Evolutionary conservation across 2,329 filamentous ascomycete species (phyloP), one percentile per base, ranked within the genome.

Genomic region (Zymoseptoria crescenta): DNA sequence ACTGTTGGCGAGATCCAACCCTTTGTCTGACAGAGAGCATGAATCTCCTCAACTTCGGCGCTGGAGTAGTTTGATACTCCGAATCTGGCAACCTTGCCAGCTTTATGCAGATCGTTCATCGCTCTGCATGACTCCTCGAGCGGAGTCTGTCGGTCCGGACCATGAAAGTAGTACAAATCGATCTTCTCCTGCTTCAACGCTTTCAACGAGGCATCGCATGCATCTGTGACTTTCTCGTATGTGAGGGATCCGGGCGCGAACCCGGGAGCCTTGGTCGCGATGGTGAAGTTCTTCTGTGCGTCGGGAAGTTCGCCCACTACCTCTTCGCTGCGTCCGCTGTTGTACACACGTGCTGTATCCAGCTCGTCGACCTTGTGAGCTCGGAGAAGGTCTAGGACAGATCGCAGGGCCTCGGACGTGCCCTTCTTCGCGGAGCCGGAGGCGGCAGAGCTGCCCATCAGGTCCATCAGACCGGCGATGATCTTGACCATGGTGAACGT

Each of bases 31-130:
- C 57, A 55, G 35, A 57, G 41, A 6, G 19, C 20, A 28, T 57
- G 19, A 30, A 55, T 59, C 16, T 62, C 51, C 28, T 55, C 35
- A 13, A 59, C 48, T 62, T 81, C 78, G 71, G 74, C 76, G 0
- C 76, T 67, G 65, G 71, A 69, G 61, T 74, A 81, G 62, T 81
- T 81, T 58, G 72, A 75, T 49, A 81, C 68, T 0, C 77, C 79
- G 35, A 78, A 74, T 1, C 73, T 67, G n/a, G 68, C 67, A 64
- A 81, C 80, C 27, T 73, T 71, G 0, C 79, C 79, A 54, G 77
- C 73, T 24, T 75, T 63, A 67, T 79, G 69, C 0, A 82, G 70
- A 4, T 74, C 67, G 63, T 82, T 74, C 35, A 82, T 75, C 27
- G 73, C 78, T 6, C 70, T 67, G n/a, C 81, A 69, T 1, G 79